These are phyloP conservation scores for Seiridium unicorne DNA, from an alignment of 2,329 filamentous ascomycete species.

Conservation along the genomic window DNA sequence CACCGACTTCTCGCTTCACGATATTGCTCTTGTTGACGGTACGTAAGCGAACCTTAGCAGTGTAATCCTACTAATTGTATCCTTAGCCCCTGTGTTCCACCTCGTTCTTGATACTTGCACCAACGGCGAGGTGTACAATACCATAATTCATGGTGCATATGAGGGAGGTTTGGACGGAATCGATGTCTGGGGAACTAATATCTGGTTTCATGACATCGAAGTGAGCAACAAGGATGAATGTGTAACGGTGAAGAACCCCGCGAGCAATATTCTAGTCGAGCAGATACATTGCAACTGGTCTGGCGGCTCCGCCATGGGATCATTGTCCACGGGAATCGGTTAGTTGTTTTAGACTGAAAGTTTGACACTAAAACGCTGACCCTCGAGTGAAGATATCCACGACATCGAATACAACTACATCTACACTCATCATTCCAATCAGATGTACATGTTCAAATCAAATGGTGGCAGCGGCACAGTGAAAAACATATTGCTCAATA, in stretches of 20 bases:
- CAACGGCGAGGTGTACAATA: slow-evolving; percentile 48
- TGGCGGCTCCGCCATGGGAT: slow-evolving; percentile 54
- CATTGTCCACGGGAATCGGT: slow-evolving; percentile 48
- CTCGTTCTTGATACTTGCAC: slow-evolving; percentile 42
- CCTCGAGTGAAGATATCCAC: background rate
- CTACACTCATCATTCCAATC: slow-evolving; percentile 58
- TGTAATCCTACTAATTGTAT: background rate
- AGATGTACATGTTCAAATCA: slow-evolving; percentile 63
- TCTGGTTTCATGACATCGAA: slow-evolving; percentile 56
- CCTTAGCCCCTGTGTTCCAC: slow-evolving; percentile 33
- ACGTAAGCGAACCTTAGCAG: background rate
- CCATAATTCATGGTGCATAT: slow-evolving; percentile 45
- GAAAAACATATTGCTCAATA: slow-evolving; percentile 48
- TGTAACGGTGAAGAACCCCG: slow-evolving; percentile 53
- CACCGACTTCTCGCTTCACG: slow-evolving; percentile 44
- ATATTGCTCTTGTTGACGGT: slow-evolving; percentile 43
- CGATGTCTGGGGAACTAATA: slow-evolving; percentile 51
- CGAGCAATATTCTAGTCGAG: slow-evolving; percentile 54
- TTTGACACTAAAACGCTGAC: background rate
- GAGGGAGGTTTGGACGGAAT: slow-evolving; percentile 52
- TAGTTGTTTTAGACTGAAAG: slow-evolving; percentile 36
- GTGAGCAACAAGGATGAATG: slow-evolving; percentile 61
- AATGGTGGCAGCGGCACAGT: slow-evolving; percentile 56
- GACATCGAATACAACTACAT: slow-evolving; percentile 47
- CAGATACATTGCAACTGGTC: slow-evolving; percentile 61